These are phyloP conservation scores for Lactarius akahatsu DNA, from an alignment of 768 basidiomycete genomes.

Conservation along the genomic window DNA sequence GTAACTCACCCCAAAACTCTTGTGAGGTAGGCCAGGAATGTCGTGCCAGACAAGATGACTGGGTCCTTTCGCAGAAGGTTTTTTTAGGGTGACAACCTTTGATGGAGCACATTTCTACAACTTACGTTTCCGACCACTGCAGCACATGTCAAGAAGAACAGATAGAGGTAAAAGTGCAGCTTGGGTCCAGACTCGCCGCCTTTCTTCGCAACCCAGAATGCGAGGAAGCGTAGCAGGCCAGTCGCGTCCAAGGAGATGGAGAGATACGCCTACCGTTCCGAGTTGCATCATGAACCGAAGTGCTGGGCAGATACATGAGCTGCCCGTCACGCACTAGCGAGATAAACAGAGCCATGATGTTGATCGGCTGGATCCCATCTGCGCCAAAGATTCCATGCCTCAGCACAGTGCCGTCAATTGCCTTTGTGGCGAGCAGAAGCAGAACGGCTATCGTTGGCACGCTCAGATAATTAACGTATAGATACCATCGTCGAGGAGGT, in stretches of 20 bases:
- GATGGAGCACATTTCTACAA: neutral
- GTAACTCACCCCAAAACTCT: slow-evolving; percentile 48
- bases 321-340: slow-evolving; percentile 53
- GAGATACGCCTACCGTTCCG: slow-evolving; percentile 61
- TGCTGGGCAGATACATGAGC: neutral
- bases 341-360: slow-evolving; percentile 91
- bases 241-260: slow-evolving; percentile 89
- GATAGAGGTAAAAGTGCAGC: slow-evolving; percentile 78
- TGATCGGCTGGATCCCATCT: slow-evolving; percentile 82
- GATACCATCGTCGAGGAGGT: slow-evolving; percentile 18
- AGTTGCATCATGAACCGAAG: neutral
- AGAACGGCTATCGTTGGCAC: slow-evolving; percentile 36
- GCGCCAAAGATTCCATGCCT: slow-evolving; percentile 77
- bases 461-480: slow-evolving; percentile 36
- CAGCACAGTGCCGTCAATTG: slow-evolving; percentile 45
- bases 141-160: slow-evolving; percentile 76
- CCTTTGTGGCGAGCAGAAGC: slow-evolving; percentile 33
- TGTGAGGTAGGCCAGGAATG: slow-evolving; percentile 88
- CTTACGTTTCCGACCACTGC: slow-evolving; percentile 75
- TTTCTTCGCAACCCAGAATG: slow-evolving; percentile 78
- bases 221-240: slow-evolving; percentile 81
- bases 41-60: slow-evolving; percentile 87
- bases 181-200: slow-evolving; percentile 71
- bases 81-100: neutral
- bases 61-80: slow-evolving; percentile 53